Evolutionary conservation across 352 stramenopile species (phyloP), one percentile per base, ranked within the genome.

Genomic region (Pythium aristosporum): DNA sequence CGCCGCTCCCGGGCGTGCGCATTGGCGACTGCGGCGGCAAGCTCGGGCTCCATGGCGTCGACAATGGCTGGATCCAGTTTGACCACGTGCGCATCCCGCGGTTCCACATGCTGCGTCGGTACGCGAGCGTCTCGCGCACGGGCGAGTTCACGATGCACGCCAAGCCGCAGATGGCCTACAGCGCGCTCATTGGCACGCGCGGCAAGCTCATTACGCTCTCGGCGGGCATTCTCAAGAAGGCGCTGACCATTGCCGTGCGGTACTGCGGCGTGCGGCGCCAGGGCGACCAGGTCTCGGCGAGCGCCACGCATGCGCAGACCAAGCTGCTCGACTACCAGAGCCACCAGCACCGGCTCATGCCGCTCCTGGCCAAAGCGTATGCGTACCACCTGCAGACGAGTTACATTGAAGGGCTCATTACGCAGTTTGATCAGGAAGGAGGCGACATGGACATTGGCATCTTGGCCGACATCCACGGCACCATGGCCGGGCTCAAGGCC

Each of bases 291-390:
- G 94, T 95, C 0, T 77, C 76, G 55, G 56, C 71, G 0, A 87
- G 76, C 44, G 79, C 85, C 28, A 58, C 63, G 7, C 78, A 89
- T 44, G 6, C 53, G 3, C 91, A 98, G 76, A 79, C 84, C 13
- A 93, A 97, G 70, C 77, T 98, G 52, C 74, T 98, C 16, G 92
- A 98, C 74, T 98, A 98, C 75, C 90, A 94, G 59, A 94, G 94
- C 75, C 96, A 98, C 67, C 93, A 98, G 78, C 88, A 97, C 74
- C 89, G 94, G 18, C 77, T 98, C 10, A 87, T 98, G 69, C 92
- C 94, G 43, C 69, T 97, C 28, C 53, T 98, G 43, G 94, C 94
- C 18, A 82, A 85, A 46, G 88, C 88, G 8, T 98, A 97, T 58
- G 92, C 87, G 49, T 97, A 97, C 65, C 94, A 96, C 71, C 93